Conservation (phyloP, 805 yeast genomes). For the Saturnispora mendoncae region DNA sequence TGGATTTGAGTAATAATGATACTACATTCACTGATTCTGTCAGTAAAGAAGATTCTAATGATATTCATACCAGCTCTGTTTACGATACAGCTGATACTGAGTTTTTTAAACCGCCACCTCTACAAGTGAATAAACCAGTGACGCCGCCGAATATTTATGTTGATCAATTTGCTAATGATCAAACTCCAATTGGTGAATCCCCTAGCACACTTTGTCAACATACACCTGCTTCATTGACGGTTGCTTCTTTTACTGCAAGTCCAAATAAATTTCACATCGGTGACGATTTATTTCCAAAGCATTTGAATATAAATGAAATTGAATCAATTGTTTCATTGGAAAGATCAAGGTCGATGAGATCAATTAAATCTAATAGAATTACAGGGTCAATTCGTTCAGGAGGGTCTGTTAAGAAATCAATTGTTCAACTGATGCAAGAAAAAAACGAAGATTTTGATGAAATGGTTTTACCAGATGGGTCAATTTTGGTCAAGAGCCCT, state of each 20-base stretch:
- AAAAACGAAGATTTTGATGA: conserved; percentile 15
- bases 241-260: conserved; percentile 13
- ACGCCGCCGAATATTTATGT: neutral
- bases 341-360: conserved; percentile 51
- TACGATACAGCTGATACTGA: neutral
- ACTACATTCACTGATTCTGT: conserved; percentile 2
- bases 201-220: conserved; percentile 4
- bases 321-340: conserved; percentile 68
- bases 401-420: conserved; percentile 18
- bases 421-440: conserved; percentile 20
- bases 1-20: neutral
- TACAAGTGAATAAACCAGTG: neutral
- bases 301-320: conserved; percentile 56
- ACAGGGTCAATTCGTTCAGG: conserved; percentile 10
- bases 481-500: conserved; percentile 33
- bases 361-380: conserved; percentile 28
- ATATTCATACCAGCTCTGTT: neutral
- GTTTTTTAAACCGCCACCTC: conserved; percentile 6
- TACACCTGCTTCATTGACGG: conserved; percentile 10
- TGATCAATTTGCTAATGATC: neutral
- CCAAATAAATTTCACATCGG: conserved; percentile 32
- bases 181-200: conserved; percentile 1
- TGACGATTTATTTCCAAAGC: conserved; percentile 64
- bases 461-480: conserved; percentile 31
- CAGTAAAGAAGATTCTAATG: neutral